Percentiles rank a stretch among this genome's conserved stretches.
phyloP scores from a whole-genome alignment of 2,329 filamentous ascomycete genomes.

The Fusarium xyrophilum region DNA sequence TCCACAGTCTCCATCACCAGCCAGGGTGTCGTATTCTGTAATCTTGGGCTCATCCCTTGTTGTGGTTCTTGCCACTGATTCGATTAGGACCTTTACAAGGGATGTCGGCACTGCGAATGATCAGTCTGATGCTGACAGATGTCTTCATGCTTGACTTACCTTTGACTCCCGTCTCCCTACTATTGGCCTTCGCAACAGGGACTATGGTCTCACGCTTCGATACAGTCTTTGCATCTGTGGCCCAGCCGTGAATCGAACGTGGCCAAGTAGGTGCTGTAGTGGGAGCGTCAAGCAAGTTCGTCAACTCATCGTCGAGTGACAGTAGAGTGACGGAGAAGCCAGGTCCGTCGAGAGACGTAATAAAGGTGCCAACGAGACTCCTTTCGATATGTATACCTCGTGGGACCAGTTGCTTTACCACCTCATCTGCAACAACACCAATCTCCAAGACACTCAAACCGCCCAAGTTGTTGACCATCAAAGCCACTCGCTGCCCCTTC shows the following conservation, averaged over 20 bases:
- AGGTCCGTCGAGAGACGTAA: slow-evolving; percentile 37
- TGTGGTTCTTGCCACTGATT: slow-evolving; percentile 29
- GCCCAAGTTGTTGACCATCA: slow-evolving; percentile 40
- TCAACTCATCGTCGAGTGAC: slow-evolving; percentile 32
- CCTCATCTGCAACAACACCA: slow-evolving; percentile 37
- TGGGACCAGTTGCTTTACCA: slow-evolving; percentile 23
- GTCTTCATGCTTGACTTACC: neutral
- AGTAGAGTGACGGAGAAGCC: slow-evolving; percentile 37
- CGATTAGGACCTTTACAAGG: slow-evolving; percentile 30
- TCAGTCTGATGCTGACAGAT: neutral
- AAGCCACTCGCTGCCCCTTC: slow-evolving; percentile 19
- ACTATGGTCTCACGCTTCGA: slow-evolving; percentile 20
- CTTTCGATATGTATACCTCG: slow-evolving; percentile 21
- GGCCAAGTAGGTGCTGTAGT: slow-evolving; percentile 39
- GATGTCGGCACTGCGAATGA: slow-evolving; percentile 22
- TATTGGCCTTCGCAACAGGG: neutral
- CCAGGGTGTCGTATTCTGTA: slow-evolving; percentile 43
- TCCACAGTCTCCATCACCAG: slow-evolving; percentile 47
- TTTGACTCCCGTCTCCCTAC: slow-evolving; percentile 30
- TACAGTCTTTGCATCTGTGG: slow-evolving; percentile 21
- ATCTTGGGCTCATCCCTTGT: slow-evolving; percentile 51
- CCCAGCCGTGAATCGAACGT: slow-evolving; percentile 33
- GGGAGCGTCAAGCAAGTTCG: slow-evolving; percentile 29
- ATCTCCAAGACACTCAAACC: slow-evolving; percentile 37
- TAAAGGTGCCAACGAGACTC: slow-evolving; percentile 35